These are phyloP conservation scores for Nakazawaea ishiwadae DNA, from an alignment of 805 yeast species.

Conservation along the genomic window DNA sequence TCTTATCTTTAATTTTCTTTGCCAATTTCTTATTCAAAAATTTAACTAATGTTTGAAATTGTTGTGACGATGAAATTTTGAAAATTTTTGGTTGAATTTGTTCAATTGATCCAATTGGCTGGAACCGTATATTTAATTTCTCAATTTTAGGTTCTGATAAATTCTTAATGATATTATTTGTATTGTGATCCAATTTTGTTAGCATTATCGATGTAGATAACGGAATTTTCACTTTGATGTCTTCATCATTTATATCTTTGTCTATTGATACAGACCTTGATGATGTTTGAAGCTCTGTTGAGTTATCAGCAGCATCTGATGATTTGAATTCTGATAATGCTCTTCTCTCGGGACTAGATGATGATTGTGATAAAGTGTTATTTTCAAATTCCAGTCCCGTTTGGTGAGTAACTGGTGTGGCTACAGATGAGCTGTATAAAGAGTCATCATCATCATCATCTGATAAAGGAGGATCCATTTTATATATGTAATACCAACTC, in stretches of 20 bases:
- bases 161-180: slow-evolving; percentile 16
- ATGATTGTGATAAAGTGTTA: neutral
- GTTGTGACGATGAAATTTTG: slow-evolving; percentile 42
- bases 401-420: neutral
- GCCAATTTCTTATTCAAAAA: slow-evolving; percentile 39
- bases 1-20: slow-evolving; percentile 11
- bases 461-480: slow-evolving; percentile 17
- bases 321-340: neutral
- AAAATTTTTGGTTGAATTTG: slow-evolving; percentile 45
- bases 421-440: slow-evolving; percentile 3
- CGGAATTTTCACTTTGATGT: slow-evolving; percentile 23
- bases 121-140: slow-evolving; percentile 48
- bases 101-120: slow-evolving; percentile 56
- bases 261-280: neutral
- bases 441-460: slow-evolving; percentile 15
- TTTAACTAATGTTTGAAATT: slow-evolving; percentile 38
- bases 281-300: neutral
- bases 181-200: slow-evolving; percentile 18
- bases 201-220: slow-evolving; percentile 24
- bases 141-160: slow-evolving; percentile 15
- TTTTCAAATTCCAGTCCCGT: neutral
- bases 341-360: no score
- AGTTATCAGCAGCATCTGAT: no score
- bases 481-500: no score
- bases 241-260: slow-evolving; percentile 10